Evolutionary conservation across 257 asterid genomes (phyloP).

Genomic region (Agastache rugosa): DNA sequence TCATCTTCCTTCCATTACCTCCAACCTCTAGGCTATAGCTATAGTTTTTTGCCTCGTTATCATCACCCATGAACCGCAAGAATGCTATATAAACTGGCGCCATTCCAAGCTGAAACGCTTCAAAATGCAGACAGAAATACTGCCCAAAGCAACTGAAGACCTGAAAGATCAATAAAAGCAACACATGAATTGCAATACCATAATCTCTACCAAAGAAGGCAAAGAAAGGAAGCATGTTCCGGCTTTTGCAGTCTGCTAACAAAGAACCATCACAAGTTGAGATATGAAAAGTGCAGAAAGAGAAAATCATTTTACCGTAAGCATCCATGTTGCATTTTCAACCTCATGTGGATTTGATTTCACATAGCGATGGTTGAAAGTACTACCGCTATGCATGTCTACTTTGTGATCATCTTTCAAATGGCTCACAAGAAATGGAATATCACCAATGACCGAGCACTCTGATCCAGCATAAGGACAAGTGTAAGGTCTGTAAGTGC

Average conservation of each 20-base stretch:
- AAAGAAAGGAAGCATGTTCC: neutral
- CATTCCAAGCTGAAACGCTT: conserved; percentile 52
- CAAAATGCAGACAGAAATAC: conserved; percentile 53
- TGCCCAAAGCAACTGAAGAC: conserved; percentile 58
- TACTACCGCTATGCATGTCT: conserved; percentile 53
- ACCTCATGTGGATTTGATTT: conserved; percentile 53
- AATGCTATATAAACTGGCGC: conserved; percentile 53
- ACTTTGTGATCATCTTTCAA: conserved; percentile 56
- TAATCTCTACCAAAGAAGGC: neutral
- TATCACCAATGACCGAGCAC: conserved; percentile 51
- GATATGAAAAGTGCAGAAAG: neutral
- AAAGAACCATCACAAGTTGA: neutral
- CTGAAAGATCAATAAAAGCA: conserved; percentile 34
- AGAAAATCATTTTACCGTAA: conserved; percentile 43
- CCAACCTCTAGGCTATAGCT: conserved; percentile 55
- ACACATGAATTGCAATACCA: neutral
- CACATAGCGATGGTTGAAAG: conserved; percentile 58
- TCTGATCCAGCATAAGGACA: conserved; percentile 60
- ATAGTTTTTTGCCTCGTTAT: conserved; percentile 50
- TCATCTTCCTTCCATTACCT: conserved; percentile 52
- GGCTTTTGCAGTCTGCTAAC: neutral
- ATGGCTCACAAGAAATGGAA: conserved; percentile 53
- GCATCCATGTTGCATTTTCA: conserved; percentile 59
- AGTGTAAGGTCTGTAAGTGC: conserved; percentile 49
- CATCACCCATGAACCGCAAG: conserved; percentile 53